Evolutionary conservation across 2,329 filamentous ascomycete genomes (phyloP), one percentile per base, ranked within the genome.

Genomic region (Penicillium olsonii): DNA sequence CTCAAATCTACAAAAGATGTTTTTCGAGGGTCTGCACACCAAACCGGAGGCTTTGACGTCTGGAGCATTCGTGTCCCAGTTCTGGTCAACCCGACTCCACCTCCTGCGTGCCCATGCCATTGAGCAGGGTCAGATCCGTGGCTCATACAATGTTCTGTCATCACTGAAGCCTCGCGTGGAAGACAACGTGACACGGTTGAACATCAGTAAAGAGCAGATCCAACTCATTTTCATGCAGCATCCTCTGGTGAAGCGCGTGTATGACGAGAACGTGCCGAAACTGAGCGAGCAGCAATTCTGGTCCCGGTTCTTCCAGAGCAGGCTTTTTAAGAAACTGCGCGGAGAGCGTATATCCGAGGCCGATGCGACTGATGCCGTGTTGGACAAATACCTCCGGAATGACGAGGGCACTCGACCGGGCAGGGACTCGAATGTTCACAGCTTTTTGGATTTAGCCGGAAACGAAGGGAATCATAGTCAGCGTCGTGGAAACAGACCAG

Each of bases 381-480:
- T 97, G 53, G 94, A 97, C 70, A 87, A 87, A 58, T 96, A 96
- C 67, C 81, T 96, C 19, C 84, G 87, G 50, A 80, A 81, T 31
- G 87, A 90, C 54, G 87, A 90, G 58, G 72, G 78, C 39, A 71
- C 73, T 20, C 76, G 75, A 12, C 66, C 73, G 0, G 69, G 68
- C 33, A 71, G 74, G 4, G 64, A 85, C 3, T 76, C 85, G 27
- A 82, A 87, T 48, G 84, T 99, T 17, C 92, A 94, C 1, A 85
- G 92, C 61, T 92, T 95, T 56, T 92, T 99, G 60, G 88, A 99
- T 67, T 73, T 99, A 20, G 90, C 92, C 66, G 94, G 87, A 24
- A 99, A 99, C 65, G 94, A 97, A 72, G 89, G 94, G 68, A 92
- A 99, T 63, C 86, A 95, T 69, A 95, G 91, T 60, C 89, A 92